Conservation (phyloP, 176 grass and related monocot species). For the Elymus sibiricus region DNA sequence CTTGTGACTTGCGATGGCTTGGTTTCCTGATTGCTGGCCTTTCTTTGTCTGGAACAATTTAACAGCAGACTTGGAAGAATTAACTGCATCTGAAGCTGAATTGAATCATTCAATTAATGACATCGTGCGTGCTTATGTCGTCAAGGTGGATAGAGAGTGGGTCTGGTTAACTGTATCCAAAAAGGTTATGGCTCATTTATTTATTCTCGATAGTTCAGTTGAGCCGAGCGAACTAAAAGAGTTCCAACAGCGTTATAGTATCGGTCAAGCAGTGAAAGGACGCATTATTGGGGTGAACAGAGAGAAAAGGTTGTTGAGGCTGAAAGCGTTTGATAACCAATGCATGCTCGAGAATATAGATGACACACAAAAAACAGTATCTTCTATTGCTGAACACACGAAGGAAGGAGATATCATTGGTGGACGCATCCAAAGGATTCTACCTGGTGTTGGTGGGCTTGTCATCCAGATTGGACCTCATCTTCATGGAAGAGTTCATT, state of each 20-base stretch:
- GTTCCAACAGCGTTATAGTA: conserved; percentile 68
- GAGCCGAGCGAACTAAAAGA: conserved; percentile 65
- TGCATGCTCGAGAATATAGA: not conserved
- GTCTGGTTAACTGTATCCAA: conserved; percentile 79
- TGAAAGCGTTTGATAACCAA: conserved; percentile 49
- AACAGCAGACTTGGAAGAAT: conserved; percentile 40
- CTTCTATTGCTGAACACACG: conserved; percentile 41
- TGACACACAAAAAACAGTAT: conserved; percentile 27
- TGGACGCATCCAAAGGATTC: conserved; percentile 83
- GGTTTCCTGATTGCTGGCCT: conserved; percentile 1
- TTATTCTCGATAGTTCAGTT: conserved; percentile 86
- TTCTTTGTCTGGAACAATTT: conserved; percentile 18
- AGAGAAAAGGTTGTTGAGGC: conserved; percentile 71
- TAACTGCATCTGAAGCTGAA: conserved; percentile 23
- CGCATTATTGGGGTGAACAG: conserved; percentile 55
- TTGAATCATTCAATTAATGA: conserved; percentile 46
- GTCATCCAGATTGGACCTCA: conserved; percentile 88
- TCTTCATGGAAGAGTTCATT: conserved; percentile 91
- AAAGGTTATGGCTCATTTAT: conserved; percentile 75
- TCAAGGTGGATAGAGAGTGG: conserved; percentile 89
- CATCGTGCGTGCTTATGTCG: conserved; percentile 57
- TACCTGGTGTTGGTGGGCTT: conserved; percentile 84
- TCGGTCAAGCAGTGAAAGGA: conserved; percentile 69
- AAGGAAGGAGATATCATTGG: conserved; percentile 75
- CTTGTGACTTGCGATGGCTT: conserved; percentile 14